Percentiles rank a stretch among this genome's conserved stretches.
Conservation (phyloP, 2,329 filamentous ascomycete genomes). For the Xylariaceae sp. region DNA sequence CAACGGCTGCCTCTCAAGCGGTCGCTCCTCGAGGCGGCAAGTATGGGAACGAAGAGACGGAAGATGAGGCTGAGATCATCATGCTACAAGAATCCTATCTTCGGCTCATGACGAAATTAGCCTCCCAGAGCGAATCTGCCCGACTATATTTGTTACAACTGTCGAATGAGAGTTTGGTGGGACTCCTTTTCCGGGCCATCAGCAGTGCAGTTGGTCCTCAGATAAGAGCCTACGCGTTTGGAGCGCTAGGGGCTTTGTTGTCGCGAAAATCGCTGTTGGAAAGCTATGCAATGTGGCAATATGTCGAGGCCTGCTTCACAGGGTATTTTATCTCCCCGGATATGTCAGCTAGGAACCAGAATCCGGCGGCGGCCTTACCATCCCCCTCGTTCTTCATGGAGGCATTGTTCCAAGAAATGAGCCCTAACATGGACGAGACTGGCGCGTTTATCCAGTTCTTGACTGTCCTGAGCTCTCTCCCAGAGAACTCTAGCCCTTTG, state of each 20-base stretch:
- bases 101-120: slow-evolving; percentile 78
- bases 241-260: slow-evolving; percentile 70
- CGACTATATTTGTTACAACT: slow-evolving; percentile 69
- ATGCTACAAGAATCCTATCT: slow-evolving; percentile 96
- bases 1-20: slow-evolving; percentile 47
- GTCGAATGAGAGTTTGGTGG: slow-evolving; percentile 63
- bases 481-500: slow-evolving; percentile 55
- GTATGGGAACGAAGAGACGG: slow-evolving; percentile 62
- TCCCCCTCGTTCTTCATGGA: slow-evolving; percentile 44
- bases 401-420: slow-evolving; percentile 68
- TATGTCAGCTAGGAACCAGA: slow-evolving; percentile 21
- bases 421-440: slow-evolving; percentile 77
- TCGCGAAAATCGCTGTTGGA: slow-evolving; percentile 66
- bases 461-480: slow-evolving; percentile 65
- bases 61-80: slow-evolving; percentile 84
- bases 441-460: slow-evolving; percentile 80
- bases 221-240: slow-evolving; percentile 79
- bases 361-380: slow-evolving; percentile 31
- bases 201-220: slow-evolving; percentile 72
- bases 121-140: slow-evolving; percentile 67
- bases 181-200: slow-evolving; percentile 73
- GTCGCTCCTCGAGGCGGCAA: slow-evolving; percentile 57
- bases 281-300: slow-evolving; percentile 72
- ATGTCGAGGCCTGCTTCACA: slow-evolving; percentile 75
- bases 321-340: slow-evolving; percentile 44